Base-by-base conservation (phyloP, 768 basidiomycete species). In the Filobasidium floriforme region DNA sequence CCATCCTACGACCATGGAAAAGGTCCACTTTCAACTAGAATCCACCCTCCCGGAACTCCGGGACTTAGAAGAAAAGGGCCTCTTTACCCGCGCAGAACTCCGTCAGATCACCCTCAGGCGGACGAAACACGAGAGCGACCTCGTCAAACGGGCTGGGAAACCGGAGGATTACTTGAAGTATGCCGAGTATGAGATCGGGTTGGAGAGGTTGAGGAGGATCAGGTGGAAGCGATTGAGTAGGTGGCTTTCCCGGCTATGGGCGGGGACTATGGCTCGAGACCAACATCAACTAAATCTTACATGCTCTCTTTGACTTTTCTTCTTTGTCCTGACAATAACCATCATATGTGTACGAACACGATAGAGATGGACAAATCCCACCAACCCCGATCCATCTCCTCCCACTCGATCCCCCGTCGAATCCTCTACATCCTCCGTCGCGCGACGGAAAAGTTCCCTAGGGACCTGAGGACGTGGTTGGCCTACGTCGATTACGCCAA, bases 31-130 rank as follows among this genome's bases (percentile, higher is more conserved):
- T 73, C 87, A 93, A 79, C 89, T 93, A 79, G 92, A 94, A 86
- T 88, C 89, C 85, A 93, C 92, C 86, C 89, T 94, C 85, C 85
- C 87, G 57, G 92, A 96, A 86, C 88, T 94, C 76, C 92, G 90
- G 79, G 91, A 93, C 79, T 82, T 94, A 12, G 86, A 88, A 67
- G 85, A 91, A 72, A 91, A 89, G 79, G 85, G 84, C 70, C 79
- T 96, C 46, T 94, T 97, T 77, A 88, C 88, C 0, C 64, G 91
- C 88, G 80, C 81, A 74, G 92, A 97, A 77, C 85, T 88, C 19
- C 89, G 88, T 72, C 84, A 87, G 70, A 91, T 97, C 65, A 84
- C 96, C 75, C 88, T 86, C 79, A 87, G 86, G 73, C 84, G 92
- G 29, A 93, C 90, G 7, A 82, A 80, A 43, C 90, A 89, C 75